Conservation (phyloP, 768 basidiomycete species). For the Paxillus involutus region DNA sequence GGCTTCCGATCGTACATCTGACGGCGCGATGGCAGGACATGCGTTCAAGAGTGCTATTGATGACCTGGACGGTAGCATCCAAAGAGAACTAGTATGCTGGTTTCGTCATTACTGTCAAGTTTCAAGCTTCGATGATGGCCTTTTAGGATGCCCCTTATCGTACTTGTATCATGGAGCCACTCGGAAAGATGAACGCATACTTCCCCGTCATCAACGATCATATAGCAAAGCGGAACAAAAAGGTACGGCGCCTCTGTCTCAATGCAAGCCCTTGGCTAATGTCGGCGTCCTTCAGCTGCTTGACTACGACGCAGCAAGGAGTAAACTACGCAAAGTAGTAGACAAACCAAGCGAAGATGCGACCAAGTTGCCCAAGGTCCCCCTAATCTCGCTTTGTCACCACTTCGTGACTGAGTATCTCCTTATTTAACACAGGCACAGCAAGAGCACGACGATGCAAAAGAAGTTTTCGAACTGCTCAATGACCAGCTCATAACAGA, state of each 20-base stretch:
- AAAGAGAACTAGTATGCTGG: slow-evolving; percentile 76
- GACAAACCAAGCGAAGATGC: slow-evolving; percentile 95
- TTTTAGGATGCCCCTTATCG: slow-evolving; percentile 89
- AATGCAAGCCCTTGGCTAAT: not conserved
- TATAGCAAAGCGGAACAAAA: slow-evolving; percentile 93
- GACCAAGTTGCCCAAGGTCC: slow-evolving; percentile 82
- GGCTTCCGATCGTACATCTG: slow-evolving; percentile 78
- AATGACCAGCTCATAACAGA: slow-evolving; percentile 92
- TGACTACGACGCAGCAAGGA: slow-evolving; percentile 93
- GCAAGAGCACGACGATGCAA: slow-evolving; percentile 92
- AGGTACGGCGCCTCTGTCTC: slow-evolving; percentile 47
- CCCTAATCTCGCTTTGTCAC: not conserved
- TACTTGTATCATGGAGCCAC: slow-evolving; percentile 91
- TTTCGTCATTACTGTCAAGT: not conserved
- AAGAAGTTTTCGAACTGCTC: slow-evolving; percentile 90
- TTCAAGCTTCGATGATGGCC: slow-evolving; percentile 1
- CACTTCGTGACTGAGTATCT: not conserved
- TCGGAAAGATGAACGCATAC: slow-evolving; percentile 96
- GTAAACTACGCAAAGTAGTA: slow-evolving; percentile 82
- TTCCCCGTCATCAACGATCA: slow-evolving; percentile 93
- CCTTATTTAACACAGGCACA: slow-evolving; percentile 55
- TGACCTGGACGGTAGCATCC: slow-evolving; percentile 84
- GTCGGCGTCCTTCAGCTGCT: slow-evolving; percentile 57
- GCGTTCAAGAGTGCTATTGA: slow-evolving; percentile 95
- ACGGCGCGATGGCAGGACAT: slow-evolving; percentile 95